Evolutionary conservation across 345 rosid genomes (phyloP).

Genomic region (Toxicodendron radicans): DNA sequence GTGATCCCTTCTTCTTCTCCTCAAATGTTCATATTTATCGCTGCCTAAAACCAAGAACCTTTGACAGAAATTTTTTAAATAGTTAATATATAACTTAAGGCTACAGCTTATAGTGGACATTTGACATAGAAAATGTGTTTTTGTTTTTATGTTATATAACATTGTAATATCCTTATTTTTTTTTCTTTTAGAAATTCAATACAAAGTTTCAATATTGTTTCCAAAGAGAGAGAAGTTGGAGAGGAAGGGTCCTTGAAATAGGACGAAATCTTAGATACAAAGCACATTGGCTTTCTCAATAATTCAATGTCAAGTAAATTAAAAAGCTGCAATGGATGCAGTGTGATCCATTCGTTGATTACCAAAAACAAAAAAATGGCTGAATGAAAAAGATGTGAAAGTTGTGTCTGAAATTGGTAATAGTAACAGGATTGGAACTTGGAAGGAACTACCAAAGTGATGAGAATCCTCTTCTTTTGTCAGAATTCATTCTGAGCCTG

Average conservation of each 20-base stretch:
- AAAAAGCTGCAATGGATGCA: constrained; percentile 16
- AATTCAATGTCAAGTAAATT: constrained; percentile 18
- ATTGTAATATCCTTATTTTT: neutral
- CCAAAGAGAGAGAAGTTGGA: neutral
- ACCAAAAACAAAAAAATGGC: neutral
- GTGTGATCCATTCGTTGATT: neutral
- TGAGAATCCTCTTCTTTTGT: constrained; percentile 17
- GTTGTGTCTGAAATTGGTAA: constrained; percentile 4
- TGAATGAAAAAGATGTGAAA: constrained; percentile 11
- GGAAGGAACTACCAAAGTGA: constrained; percentile 15
- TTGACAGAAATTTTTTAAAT: neutral
- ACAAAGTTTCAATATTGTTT: neutral
- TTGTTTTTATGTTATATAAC: too few species aligned
- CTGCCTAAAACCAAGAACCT: neutral
- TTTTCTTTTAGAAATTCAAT: neutral
- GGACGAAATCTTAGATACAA: neutral
- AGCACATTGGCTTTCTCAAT: constrained; percentile 13
- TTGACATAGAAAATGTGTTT: too few species aligned
- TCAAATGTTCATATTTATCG: neutral
- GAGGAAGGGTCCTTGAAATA: neutral
- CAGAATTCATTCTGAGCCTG: constrained; percentile 16
- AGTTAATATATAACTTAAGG: neutral
- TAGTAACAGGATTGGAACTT: constrained; percentile 15
- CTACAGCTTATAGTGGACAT: too few species aligned
- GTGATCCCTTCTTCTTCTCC: constrained; percentile 5